Evolutionary conservation across 495 filamentous ascomycete genomes (phyloP).

Genomic region (Penicillium paradoxum): DNA sequence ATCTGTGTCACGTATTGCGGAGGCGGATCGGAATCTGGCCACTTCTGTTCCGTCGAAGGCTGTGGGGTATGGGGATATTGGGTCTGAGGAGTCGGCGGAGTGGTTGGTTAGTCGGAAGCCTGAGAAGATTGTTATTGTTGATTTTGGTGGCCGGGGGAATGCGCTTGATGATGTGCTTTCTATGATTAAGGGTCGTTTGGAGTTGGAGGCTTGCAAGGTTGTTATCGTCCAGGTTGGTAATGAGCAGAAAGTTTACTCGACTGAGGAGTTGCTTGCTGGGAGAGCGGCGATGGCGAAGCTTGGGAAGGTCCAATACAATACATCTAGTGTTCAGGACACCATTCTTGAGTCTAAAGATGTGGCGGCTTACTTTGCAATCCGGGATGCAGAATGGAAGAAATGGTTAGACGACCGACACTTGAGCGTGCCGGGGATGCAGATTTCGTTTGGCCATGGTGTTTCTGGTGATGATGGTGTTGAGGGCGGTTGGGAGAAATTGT

Average conservation of each 20-base stretch:
- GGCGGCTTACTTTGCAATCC: slow-evolving; percentile 26
- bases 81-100: neutral
- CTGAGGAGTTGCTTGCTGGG: slow-evolving; percentile 16
- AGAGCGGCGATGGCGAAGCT: slow-evolving; percentile 7
- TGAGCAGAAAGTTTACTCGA: slow-evolving; percentile 32
- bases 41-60: slow-evolving; percentile 13
- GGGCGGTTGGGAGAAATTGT: slow-evolving; percentile 42
- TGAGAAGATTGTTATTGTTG: slow-evolving; percentile 43
- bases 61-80: slow-evolving; percentile 22
- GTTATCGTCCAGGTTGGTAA: slow-evolving; percentile 39
- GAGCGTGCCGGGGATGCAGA: slow-evolving; percentile 26
- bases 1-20: slow-evolving; percentile 9
- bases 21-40: slow-evolving; percentile 26
- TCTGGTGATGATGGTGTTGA: slow-evolving; percentile 29
- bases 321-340: slow-evolving; percentile 34
- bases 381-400: slow-evolving; percentile 26
- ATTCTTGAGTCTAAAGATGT: slow-evolving; percentile 28
- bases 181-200: slow-evolving; percentile 15
- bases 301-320: slow-evolving; percentile 38
- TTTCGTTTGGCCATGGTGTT: slow-evolving; percentile 44
- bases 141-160: slow-evolving; percentile 47
- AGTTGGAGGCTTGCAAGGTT: slow-evolving; percentile 13
- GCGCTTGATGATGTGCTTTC: slow-evolving; percentile 32
- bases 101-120: slow-evolving; percentile 18
- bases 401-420: slow-evolving; percentile 29